Percentiles rank a stretch among this genome's conserved stretches.
Evolutionary conservation across 1,139 yeast species (phyloP).

Genomic region (Suhomyces taliae): DNA sequence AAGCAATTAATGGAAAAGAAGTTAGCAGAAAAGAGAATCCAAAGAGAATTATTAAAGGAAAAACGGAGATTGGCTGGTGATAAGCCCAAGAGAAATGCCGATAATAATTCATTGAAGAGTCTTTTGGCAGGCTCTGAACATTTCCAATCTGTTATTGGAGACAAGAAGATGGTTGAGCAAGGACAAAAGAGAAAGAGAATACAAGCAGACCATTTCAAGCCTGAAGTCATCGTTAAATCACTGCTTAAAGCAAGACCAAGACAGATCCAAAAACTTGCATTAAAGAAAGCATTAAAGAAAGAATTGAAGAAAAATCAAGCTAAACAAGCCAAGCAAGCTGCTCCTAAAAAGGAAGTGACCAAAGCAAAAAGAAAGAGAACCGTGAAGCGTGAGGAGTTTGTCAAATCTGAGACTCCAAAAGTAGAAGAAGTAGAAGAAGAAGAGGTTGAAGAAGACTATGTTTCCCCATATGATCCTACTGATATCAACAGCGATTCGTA

Average conservation of each 20-base stretch:
- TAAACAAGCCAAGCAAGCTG: slow-evolving; percentile 1
- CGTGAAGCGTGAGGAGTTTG: slow-evolving; percentile 1
- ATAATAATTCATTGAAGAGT: slow-evolving; percentile 1
- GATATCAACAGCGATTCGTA: slow-evolving; percentile 37
- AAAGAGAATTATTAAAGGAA: background rate
- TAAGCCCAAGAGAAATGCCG: background rate
- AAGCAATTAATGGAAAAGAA: slow-evolving; percentile 6
- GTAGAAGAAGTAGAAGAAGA: background rate
- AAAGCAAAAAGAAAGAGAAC: slow-evolving; percentile 14
- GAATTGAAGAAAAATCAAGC: slow-evolving; percentile 1
- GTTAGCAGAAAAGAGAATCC: slow-evolving; percentile 10
- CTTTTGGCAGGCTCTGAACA: slow-evolving; percentile 24
- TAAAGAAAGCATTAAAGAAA: slow-evolving; percentile 3
- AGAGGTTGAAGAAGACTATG: slow-evolving; percentile 8
- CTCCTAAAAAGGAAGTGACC: background rate
- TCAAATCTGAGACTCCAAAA: background rate
- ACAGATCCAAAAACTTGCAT: slow-evolving; percentile 8
- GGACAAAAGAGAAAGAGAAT: slow-evolving; percentile 37
- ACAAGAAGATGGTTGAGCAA: slow-evolving; percentile 27
- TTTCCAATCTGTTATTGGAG: slow-evolving; percentile 43
- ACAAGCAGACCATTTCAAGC: slow-evolving; percentile 26
- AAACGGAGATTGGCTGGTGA: background rate
- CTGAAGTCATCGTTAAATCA: slow-evolving; percentile 16
- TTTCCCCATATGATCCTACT: slow-evolving; percentile 36
- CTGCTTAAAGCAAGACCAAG: slow-evolving; percentile 9